A percentile compares a stretch with the other conserved stretches of the same genome.
Conservation (phyloP, 805 yeast species). For the Cyberlindnera mississippiensis region DNA sequence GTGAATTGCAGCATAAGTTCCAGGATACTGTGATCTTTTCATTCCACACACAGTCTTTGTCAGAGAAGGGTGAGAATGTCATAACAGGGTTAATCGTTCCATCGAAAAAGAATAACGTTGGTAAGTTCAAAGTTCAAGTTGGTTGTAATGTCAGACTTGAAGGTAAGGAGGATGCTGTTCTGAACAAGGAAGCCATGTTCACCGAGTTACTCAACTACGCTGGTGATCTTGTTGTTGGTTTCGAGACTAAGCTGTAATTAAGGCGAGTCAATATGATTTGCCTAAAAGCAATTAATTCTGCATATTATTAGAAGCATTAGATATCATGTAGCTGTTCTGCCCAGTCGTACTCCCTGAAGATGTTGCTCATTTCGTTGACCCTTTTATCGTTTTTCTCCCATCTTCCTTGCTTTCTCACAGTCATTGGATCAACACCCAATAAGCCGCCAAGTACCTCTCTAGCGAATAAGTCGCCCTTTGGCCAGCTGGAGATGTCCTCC, state of each 20-base stretch:
- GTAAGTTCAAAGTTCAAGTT: conserved; percentile 74
- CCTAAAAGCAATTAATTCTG: too few relatives aligned
- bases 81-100: conserved; percentile 85
- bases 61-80: conserved; percentile 54
- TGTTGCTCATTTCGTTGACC: conserved; percentile 8
- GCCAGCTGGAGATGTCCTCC: conserved; percentile 41
- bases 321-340: not conserved
- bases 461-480: conserved; percentile 42
- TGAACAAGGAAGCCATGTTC: conserved; percentile 71
- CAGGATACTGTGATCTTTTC: conserved; percentile 71
- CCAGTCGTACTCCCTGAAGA: conserved; percentile 6
- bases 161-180: conserved; percentile 45
- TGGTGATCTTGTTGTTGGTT: conserved; percentile 54
- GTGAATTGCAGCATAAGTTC: conserved; percentile 60
- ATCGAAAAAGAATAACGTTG: conserved; percentile 42
- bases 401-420: conserved; percentile 31
- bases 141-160: conserved; percentile 71
- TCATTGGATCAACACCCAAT: conserved; percentile 34
- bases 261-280: not conserved
- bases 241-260: conserved; percentile 21
- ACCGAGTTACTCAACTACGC: conserved; percentile 68
- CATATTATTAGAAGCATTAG: not conserved
- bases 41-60: conserved; percentile 47
- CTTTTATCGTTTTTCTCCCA: conserved; percentile 20
- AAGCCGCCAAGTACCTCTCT: conserved; percentile 45